Evolutionary conservation across 768 basidiomycete genomes (phyloP).

Genomic region (Lactarius sp.): DNA sequence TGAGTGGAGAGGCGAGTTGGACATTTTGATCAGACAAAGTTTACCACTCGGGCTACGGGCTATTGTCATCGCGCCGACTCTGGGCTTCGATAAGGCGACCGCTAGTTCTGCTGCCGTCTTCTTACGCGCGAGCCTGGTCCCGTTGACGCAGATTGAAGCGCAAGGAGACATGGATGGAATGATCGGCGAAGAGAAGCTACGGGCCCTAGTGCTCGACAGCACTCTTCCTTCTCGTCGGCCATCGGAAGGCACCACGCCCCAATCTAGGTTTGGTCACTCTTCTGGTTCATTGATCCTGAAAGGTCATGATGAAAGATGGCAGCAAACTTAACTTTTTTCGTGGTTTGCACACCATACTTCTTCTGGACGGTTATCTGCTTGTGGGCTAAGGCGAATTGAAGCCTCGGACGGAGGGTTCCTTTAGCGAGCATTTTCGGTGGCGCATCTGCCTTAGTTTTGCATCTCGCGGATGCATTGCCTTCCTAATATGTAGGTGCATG

Average conservation of each 20-base stretch:
- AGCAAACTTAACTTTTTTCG: neutral
- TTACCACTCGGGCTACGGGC: neutral
- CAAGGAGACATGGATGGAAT: neutral
- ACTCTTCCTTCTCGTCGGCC: neutral
- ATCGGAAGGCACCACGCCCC: neutral
- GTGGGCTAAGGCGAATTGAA: neutral
- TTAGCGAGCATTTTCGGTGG: constrained; percentile 31
- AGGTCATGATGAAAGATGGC: neutral
- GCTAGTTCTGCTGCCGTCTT: neutral
- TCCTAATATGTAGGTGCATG: constrained; percentile 33
- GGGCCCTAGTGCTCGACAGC: neutral
- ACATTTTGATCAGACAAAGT: constrained; percentile 22
- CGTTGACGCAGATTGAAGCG: neutral
- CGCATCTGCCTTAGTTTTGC: constrained; percentile 38
- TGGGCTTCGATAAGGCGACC: neutral
- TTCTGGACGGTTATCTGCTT: neutral
- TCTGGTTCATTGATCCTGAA: neutral
- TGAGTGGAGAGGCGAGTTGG: constrained; percentile 30
- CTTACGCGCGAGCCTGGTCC: neutral
- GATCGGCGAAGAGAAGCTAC: neutral
- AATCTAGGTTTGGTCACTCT: neutral
- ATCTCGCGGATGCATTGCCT: constrained; percentile 34
- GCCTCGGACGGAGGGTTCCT: constrained; percentile 8
- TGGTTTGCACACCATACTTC: neutral
- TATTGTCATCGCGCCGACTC: neutral